Evolutionary conservation across 1,139 yeast genomes (phyloP).

Genomic region (Blastobotrys niveus): DNA sequence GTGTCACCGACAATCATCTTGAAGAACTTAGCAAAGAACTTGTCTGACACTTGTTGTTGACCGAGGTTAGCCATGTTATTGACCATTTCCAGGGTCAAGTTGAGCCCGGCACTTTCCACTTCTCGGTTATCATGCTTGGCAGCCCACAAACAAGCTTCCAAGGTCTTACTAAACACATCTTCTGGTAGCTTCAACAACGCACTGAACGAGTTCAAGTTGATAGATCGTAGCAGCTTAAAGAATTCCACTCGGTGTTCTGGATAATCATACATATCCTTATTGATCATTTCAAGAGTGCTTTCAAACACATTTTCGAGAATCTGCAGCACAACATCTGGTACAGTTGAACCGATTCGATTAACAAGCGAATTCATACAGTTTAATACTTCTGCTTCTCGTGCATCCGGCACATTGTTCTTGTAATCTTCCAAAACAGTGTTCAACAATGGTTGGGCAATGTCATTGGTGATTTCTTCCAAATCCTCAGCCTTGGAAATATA

Average conservation of each 20-base stretch:
- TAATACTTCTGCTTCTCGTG: slow-evolving; percentile 95
- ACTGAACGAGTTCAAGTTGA: slow-evolving; percentile 76
- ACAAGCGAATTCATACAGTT: slow-evolving; percentile 92
- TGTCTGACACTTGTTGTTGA: slow-evolving; percentile 65
- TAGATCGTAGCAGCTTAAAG: slow-evolving; percentile 80
- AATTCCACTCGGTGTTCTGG: slow-evolving; percentile 98
- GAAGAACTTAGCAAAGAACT: slow-evolving; percentile 83
- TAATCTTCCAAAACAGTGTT: slow-evolving; percentile 88
- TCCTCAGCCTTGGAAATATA: slow-evolving; percentile 85
- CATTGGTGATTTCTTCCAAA: slow-evolving; percentile 76
- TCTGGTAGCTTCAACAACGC: slow-evolving; percentile 87
- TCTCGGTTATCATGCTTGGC: slow-evolving; percentile 95
- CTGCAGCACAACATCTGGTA: slow-evolving; percentile 84
- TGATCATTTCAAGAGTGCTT: slow-evolving; percentile 91
- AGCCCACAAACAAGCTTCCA: slow-evolving; percentile 96
- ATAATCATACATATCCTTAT: slow-evolving; percentile 88
- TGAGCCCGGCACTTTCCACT: slow-evolving; percentile 85
- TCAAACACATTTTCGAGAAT: slow-evolving; percentile 90
- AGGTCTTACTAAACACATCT: slow-evolving; percentile 82
- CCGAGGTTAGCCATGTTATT: slow-evolving; percentile 77
- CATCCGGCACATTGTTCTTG: slow-evolving; percentile 83
- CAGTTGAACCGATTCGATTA: slow-evolving; percentile 76
- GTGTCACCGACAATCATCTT: slow-evolving; percentile 88
- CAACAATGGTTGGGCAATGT: slow-evolving; percentile 76
- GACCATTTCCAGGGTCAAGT: slow-evolving; percentile 72